phyloP scores from a whole-genome alignment of 192 early-diverging fungal genomes.

The Powellomyces hirtus region DNA sequence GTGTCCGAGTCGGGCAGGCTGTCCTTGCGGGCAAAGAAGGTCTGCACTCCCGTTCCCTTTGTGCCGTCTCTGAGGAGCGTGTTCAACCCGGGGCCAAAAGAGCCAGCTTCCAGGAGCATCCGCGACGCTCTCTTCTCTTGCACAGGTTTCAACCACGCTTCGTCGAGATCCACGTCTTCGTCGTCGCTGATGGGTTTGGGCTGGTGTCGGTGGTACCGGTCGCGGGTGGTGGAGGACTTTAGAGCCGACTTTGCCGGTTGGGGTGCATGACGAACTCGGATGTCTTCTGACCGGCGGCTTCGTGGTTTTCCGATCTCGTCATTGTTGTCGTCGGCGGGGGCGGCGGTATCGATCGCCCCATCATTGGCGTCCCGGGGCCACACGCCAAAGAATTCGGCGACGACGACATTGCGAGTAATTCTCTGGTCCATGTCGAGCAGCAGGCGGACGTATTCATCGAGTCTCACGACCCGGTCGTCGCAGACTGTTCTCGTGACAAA shows the following conservation, averaged over 20 bases:
- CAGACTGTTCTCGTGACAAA: conserved; percentile 20
- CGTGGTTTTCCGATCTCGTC: too few relatives aligned
- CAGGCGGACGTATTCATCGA: conserved; percentile 11
- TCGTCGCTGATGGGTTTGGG: neutral
- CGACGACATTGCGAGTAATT: neutral
- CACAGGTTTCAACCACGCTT: conserved; percentile 21
- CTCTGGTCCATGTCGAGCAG: conserved; percentile 7
- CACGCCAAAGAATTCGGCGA: conserved; percentile 23
- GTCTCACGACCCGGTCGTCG: conserved; percentile 8
- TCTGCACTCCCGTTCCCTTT: too few relatives aligned
- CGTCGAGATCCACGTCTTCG: conserved; percentile 12
- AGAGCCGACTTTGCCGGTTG: too few relatives aligned
- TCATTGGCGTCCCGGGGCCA: conserved; percentile 8
- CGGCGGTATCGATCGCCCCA: too few relatives aligned
- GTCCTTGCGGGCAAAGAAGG: too few relatives aligned
- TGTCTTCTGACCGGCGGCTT: too few relatives aligned
- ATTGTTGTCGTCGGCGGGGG: too few relatives aligned
- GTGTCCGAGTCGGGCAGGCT: too few relatives aligned
- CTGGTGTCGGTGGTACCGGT: too few relatives aligned
- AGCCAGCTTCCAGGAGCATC: neutral
- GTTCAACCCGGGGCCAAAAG: neutral
- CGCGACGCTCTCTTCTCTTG: conserved; percentile 9
- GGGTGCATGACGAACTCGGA: too few relatives aligned
- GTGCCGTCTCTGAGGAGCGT: too few relatives aligned
- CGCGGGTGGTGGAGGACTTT: too few relatives aligned